Conservation (phyloP, 2,329 filamentous ascomycete species). For the Sclerotinia subarctica region DNA sequence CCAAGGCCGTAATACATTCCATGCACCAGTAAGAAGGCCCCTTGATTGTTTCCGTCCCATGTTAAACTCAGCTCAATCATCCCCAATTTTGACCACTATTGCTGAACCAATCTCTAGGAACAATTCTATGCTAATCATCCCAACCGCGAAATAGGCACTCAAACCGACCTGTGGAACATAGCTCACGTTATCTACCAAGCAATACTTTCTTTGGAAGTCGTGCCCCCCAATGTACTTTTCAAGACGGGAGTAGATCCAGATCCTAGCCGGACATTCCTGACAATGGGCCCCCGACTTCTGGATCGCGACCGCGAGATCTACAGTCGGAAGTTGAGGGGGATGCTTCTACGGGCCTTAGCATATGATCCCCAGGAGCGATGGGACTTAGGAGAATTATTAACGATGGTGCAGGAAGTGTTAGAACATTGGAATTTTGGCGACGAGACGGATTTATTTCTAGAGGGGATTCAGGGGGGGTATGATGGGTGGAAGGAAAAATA, state of each 20-base stretch:
- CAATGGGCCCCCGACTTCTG: background rate
- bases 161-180: constrained; percentile 1
- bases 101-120: background rate
- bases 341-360: background rate
- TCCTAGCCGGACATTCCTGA: background rate
- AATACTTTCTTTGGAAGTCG: accelerated
- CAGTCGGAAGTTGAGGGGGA: background rate
- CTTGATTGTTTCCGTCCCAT: background rate
- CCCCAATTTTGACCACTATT: background rate
- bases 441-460: background rate
- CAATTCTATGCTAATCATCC: background rate
- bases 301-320: background rate
- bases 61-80: background rate
- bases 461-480: no score
- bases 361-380: background rate
- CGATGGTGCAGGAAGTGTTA: background rate
- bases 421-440: constrained; percentile 12
- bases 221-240: background rate
- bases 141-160: background rate
- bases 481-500: background rate
- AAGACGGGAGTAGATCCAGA: background rate
- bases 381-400: background rate
- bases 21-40: background rate
- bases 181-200: background rate
- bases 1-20: background rate